A percentile compares a stretch with the other conserved stretches of the same genome.
Conservation (phyloP, 1,139 yeast species). For the Taphrina betulina region DNA sequence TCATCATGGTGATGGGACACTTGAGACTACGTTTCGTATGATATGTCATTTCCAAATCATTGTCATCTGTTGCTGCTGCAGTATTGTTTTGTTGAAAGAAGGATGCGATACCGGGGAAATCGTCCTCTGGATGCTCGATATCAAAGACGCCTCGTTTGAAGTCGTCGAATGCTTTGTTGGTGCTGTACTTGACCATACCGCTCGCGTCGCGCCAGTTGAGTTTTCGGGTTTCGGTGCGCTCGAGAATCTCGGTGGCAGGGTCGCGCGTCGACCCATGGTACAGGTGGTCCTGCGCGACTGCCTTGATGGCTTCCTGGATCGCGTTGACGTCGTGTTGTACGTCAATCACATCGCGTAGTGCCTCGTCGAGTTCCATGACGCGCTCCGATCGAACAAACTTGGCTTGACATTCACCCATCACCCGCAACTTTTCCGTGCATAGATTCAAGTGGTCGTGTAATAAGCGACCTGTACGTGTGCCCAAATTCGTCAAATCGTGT, state of each 20-base stretch:
- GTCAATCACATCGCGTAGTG: constrained; percentile 6
- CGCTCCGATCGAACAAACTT: not conserved
- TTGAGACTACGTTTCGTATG: constrained; percentile 33
- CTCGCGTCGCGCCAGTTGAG: constrained; percentile 2
- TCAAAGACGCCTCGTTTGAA: constrained; percentile 35
- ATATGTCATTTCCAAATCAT: constrained; percentile 37
- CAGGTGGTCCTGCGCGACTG: not conserved
- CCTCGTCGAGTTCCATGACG: not conserved
- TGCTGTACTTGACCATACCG: constrained; percentile 18
- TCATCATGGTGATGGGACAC: constrained; percentile 38
- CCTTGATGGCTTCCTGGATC: not conserved
- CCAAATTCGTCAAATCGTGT: not conserved
- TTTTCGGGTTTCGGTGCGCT: constrained; percentile 7
- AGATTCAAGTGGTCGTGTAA: too few species aligned
- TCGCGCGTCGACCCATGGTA: too few species aligned
- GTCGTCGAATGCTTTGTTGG: not conserved
- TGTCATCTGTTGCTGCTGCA: constrained; percentile 32
- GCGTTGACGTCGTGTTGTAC: not conserved
- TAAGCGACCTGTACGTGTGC: too few species aligned
- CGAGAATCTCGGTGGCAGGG: constrained; percentile 4
- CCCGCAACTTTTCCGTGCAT: too few species aligned
- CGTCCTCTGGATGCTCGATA: constrained; percentile 34
- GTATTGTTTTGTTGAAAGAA: constrained; percentile 29
- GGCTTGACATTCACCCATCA: constrained; percentile 18
- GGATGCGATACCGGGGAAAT: constrained; percentile 33